These are phyloP conservation scores for Crucibulum laeve DNA, from an alignment of 768 basidiomycete species.

Conservation along the genomic window DNA sequence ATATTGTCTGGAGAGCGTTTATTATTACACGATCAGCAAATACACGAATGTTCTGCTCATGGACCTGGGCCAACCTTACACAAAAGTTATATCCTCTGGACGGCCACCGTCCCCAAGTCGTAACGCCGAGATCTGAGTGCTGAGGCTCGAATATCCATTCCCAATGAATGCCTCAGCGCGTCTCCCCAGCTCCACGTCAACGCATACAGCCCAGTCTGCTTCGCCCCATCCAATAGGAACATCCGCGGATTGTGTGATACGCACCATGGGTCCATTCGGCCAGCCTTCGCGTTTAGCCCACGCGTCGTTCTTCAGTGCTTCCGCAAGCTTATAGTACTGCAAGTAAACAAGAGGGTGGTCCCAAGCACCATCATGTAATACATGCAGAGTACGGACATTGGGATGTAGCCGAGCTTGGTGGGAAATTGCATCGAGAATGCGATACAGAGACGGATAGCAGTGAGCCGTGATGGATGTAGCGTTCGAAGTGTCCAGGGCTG, in stretches of 20 bases:
- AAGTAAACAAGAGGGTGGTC: slow-evolving; percentile 40
- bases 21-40: not conserved
- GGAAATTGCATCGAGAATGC: slow-evolving; percentile 36
- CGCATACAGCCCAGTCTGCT: slow-evolving; percentile 37
- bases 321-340: slow-evolving; percentile 34
- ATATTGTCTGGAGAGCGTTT: too few species aligned
- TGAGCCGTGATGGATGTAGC: slow-evolving; percentile 34
- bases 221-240: slow-evolving; percentile 32
- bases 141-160: slow-evolving; percentile 45
- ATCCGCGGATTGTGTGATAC: slow-evolving; percentile 36
- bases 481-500: slow-evolving; percentile 30
- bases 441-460: slow-evolving; percentile 37
- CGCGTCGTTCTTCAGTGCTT: slow-evolving; percentile 26
- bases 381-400: slow-evolving; percentile 32
- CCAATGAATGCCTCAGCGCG: slow-evolving; percentile 40
- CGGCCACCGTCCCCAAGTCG: slow-evolving; percentile 32
- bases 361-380: slow-evolving; percentile 44
- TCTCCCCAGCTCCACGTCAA: slow-evolving; percentile 41
- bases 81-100: slow-evolving; percentile 30
- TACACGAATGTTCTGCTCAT: too few species aligned
- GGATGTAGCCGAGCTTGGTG: slow-evolving; percentile 28
- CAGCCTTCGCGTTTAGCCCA: slow-evolving; percentile 31
- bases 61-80: too few species aligned
- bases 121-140: slow-evolving; percentile 38
- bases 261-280: slow-evolving; percentile 35